A percentile compares a stretch with the other conserved stretches of the same genome.
Conservation (phyloP, 352 stramenopile genomes). For the Peronospora farinosa region DNA sequence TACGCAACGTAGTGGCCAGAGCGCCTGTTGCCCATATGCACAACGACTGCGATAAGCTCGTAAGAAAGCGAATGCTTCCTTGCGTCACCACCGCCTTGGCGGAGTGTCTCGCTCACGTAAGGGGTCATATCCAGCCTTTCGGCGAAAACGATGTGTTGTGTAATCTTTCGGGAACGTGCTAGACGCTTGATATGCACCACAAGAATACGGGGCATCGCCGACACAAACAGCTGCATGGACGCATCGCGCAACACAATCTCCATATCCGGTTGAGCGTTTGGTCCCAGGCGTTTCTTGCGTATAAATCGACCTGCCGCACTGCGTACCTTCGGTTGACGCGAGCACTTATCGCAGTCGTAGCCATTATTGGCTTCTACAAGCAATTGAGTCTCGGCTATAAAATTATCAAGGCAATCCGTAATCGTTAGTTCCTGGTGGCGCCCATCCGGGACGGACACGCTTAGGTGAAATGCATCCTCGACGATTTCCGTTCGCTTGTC, state of each 20-base stretch:
- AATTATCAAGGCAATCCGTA: conserved; percentile 45
- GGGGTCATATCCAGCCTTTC: conserved; percentile 47
- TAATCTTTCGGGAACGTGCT: conserved; percentile 49
- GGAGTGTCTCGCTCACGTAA: conserved; percentile 34
- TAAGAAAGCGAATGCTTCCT: conserved; percentile 35
- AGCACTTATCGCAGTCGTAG: conserved; percentile 67
- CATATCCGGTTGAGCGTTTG: conserved; percentile 27
- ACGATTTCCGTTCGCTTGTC: conserved; percentile 44
- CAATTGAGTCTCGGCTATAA: conserved; percentile 44
- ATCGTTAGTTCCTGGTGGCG: conserved; percentile 17
- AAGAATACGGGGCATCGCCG: conserved; percentile 45
- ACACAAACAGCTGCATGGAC: conserved; percentile 48
- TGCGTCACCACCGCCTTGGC: conserved; percentile 19
- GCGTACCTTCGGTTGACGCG: conserved; percentile 30
- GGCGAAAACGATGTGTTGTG: conserved; percentile 57
- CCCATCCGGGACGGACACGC: conserved; percentile 41
- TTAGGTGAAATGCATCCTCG: conserved; percentile 61
- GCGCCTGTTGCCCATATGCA: conserved; percentile 66
- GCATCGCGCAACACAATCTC: conserved; percentile 40
- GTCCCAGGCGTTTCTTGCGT: conserved; percentile 24
- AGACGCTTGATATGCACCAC: conserved; percentile 68
- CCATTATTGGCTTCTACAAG: conserved; percentile 49
- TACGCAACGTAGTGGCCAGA: conserved; percentile 71
- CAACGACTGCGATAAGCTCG: conserved; percentile 59
- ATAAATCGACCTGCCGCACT: conserved; percentile 24